Evolutionary conservation across 2,329 filamentous ascomycete genomes (phyloP), one percentile per base, ranked within the genome.

Genomic region (Cercospora citrullina): DNA sequence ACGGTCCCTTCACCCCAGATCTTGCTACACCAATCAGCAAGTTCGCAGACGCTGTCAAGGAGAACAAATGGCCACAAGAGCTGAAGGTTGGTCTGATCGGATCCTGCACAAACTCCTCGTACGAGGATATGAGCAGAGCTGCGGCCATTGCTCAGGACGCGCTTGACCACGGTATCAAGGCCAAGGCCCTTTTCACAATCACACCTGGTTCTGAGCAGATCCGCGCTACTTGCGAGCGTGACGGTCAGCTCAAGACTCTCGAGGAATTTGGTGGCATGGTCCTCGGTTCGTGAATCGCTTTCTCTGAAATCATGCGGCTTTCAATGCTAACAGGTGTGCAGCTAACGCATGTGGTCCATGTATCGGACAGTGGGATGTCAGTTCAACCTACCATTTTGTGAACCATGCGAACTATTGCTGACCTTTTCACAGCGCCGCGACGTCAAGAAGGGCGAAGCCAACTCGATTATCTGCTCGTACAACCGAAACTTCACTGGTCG

Each of bases 401-500:
- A 9, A 8, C n/a, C 12, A 12, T 16, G 7, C 16, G 60, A 23
- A 48, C 12, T 55, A n/a, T 28, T 31, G 21, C 53, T 53, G 26
- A 28, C 30, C n/a, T 33, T 18, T 16, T 23, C 4, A n/a, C 23
- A 55, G 48, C 30, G 45, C 97, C 76, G 93, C 26, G 94, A 98
- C 75, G 93, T 97, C 66, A 91, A 94, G 87, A 97, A 98, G 89
- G 94, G 94, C 74, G 90, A 92, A 76, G 85, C 93, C 77, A 99
- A 99, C 89, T 96, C 93, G 6, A 99, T 99, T 81, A 86, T 99
- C 80, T 97, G 94, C 58, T 98, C 95, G 30, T 99, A 97, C 90
- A 99, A 99, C 91, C 93, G 95, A 83, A 98, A 99, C 89, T 98
- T 99, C 86, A 98, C 94, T 70, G 94, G 94, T 74, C 93, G 95